Conservation (phyloP, 257 asterid species). For the Primulina huaijiensis region DNA sequence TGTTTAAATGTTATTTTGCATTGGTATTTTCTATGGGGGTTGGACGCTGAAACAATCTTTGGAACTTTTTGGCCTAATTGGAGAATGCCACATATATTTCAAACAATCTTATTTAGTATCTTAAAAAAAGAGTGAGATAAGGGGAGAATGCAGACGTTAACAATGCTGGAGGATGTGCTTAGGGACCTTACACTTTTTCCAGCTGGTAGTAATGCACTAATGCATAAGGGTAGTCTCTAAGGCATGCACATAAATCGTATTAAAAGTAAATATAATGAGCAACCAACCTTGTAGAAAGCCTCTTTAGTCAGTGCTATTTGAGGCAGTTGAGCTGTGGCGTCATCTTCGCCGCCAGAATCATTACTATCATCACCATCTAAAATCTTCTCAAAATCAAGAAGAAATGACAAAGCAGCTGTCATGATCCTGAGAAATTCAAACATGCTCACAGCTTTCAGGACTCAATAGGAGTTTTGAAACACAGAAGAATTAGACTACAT, state of each 20-base stretch:
- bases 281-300: conserved; percentile 80
- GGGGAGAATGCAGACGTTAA: background rate
- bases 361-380: conserved; percentile 67
- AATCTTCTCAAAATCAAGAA: conserved; percentile 87
- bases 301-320: conserved; percentile 67
- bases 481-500: background rate
- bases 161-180: conserved; percentile 8
- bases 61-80: too few species aligned
- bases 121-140: background rate
- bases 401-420: conserved; percentile 85
- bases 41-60: too few species aligned
- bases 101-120: conserved; percentile 12
- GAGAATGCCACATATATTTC: conserved; percentile 4
- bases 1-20: too few species aligned
- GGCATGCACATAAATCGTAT: background rate
- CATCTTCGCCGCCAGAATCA: conserved; percentile 78
- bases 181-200: background rate
- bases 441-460: conserved; percentile 7
- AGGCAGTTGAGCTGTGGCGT: conserved; percentile 44
- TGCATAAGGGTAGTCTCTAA: conserved; percentile 6
- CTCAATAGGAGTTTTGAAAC: conserved; percentile 13
- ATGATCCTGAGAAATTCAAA: conserved; percentile 65
- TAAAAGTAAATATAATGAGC: conserved; percentile 21
- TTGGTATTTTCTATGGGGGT: too few species aligned
- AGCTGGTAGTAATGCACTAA: background rate